Percentiles rank a stretch among this genome's conserved stretches.
Conservation (phyloP, 1,139 yeast species). For the Hansenula lynferdii region DNA sequence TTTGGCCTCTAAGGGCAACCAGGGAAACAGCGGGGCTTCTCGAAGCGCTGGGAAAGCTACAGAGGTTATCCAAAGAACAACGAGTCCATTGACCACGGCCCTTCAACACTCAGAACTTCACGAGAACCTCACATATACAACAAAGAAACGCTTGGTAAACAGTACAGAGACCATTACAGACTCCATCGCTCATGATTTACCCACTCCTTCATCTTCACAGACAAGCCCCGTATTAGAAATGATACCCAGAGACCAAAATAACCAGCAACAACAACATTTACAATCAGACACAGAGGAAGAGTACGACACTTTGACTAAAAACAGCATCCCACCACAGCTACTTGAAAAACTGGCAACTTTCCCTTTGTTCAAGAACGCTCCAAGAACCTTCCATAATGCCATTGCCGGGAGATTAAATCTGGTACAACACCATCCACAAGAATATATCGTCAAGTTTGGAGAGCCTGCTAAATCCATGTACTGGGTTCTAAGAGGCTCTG, state of each 20-base stretch:
- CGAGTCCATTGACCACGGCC: no score
- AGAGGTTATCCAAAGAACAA: no score
- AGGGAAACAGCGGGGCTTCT: background rate
- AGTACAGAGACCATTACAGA: no score
- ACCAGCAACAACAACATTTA: background rate
- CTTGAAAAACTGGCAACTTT: slow-evolving; percentile 49
- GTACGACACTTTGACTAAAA: slow-evolving; percentile 5
- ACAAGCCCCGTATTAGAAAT: no score
- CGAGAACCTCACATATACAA: no score
- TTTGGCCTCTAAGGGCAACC: background rate
- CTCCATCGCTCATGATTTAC: no score
- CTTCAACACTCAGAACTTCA: no score
- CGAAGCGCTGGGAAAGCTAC: no score
- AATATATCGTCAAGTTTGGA: slow-evolving; percentile 62
- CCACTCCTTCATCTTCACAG: no score
- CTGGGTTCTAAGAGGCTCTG: slow-evolving; percentile 73
- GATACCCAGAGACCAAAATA: no score
- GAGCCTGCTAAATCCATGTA: slow-evolving; percentile 77
- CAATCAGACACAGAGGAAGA: slow-evolving; percentile 8
- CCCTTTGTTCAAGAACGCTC: slow-evolving; percentile 62
- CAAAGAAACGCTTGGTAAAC: no score
- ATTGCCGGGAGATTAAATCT: slow-evolving; percentile 54
- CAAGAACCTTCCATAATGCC: slow-evolving; percentile 54
- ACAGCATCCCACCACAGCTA: slow-evolving; percentile 45
- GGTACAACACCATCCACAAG: slow-evolving; percentile 61